Percentiles rank a stretch among this genome's conserved stretches.
phyloP scores from a whole-genome alignment of 495 filamentous ascomycete species.

The Talaromyces liani region DNA sequence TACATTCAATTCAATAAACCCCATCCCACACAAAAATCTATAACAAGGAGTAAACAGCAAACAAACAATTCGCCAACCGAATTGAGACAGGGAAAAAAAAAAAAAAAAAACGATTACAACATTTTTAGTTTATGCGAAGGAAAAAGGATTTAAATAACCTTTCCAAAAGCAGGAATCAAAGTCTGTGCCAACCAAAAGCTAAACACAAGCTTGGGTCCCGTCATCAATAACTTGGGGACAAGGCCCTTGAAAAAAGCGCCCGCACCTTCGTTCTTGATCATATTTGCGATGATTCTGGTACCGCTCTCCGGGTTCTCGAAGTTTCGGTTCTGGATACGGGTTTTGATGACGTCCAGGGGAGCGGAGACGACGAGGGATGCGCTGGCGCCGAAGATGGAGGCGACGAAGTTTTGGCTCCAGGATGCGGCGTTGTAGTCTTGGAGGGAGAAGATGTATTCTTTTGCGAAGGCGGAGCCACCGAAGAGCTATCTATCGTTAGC shows the following conservation, averaged over 20 bases:
- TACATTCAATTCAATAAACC: not conserved
- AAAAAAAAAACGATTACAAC: not conserved
- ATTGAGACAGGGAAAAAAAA: not conserved
- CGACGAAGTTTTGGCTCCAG: slow-evolving; percentile 95
- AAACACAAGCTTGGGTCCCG: slow-evolving; percentile 96
- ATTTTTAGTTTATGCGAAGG: not conserved
- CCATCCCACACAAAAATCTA: not conserved
- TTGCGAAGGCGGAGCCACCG: slow-evolving; percentile 95
- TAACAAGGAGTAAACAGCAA: not conserved
- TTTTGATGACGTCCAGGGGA: slow-evolving; percentile 98
- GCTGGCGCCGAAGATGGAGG: slow-evolving; percentile 87
- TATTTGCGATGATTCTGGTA: slow-evolving; percentile 81
- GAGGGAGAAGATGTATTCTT: slow-evolving; percentile 85
- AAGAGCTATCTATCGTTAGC: no score
- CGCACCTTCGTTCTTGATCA: slow-evolving; percentile 82
- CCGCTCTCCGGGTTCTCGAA: slow-evolving; percentile 96
- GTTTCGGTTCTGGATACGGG: slow-evolving; percentile 97
- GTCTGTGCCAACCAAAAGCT: slow-evolving; percentile 99
- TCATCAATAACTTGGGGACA: slow-evolving; percentile 96
- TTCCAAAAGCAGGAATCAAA: slow-evolving; percentile 66
- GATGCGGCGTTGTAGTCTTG: slow-evolving; percentile 90
- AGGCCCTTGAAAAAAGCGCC: slow-evolving; percentile 95
- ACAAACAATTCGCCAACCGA: not conserved
- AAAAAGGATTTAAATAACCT: slow-evolving; percentile 40
- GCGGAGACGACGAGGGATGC: slow-evolving; percentile 90